phyloP scores from a whole-genome alignment of 2,329 filamentous ascomycete species.

The Cercospora zeina region DNA sequence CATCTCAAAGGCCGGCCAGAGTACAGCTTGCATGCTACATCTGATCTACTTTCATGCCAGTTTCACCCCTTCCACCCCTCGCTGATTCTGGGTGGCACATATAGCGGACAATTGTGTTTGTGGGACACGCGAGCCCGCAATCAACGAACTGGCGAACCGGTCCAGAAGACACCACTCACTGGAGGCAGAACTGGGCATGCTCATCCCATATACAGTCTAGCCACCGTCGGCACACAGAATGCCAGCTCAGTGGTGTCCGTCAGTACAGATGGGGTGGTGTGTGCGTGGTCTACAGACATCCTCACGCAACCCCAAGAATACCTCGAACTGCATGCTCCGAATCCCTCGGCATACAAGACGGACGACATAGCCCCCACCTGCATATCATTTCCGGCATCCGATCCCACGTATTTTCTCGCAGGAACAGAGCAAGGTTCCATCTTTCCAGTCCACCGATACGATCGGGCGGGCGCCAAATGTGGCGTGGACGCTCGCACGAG shows the following conservation, averaged over 20 bases:
- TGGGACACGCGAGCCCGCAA: conserved; percentile 89
- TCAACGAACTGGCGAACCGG: conserved; percentile 65
- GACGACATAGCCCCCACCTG: conserved; percentile 94
- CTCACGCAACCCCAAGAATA: conserved; percentile 94
- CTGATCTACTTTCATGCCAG: conserved; percentile 89
- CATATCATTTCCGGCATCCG: conserved; percentile 89
- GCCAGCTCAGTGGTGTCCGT: conserved; percentile 98
- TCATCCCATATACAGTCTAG: conserved; percentile 91
- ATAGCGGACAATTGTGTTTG: conserved; percentile 91
- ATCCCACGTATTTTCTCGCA: conserved; percentile 96
- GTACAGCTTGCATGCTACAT: conserved; percentile 94
- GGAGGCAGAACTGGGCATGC: conserved; percentile 79
- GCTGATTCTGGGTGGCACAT: conserved; percentile 91
- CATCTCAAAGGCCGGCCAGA: conserved; percentile 93
- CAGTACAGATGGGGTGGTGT: conserved; percentile 94
- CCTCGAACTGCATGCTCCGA: conserved; percentile 82
- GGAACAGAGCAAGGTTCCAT: conserved; percentile 96
- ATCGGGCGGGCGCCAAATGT: conserved; percentile 93
- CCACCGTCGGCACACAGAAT: conserved; percentile 96
- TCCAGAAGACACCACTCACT: conserved; percentile 93
- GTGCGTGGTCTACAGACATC: conserved; percentile 97
- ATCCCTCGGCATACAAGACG: conserved; percentile 67
- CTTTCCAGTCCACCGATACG: conserved; percentile 94
- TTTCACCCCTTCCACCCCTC: conserved; percentile 99
- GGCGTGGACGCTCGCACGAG: conserved; percentile 86